Conservation (phyloP, 2,329 filamentous ascomycete species). For the Penicillium sp. region DNA sequence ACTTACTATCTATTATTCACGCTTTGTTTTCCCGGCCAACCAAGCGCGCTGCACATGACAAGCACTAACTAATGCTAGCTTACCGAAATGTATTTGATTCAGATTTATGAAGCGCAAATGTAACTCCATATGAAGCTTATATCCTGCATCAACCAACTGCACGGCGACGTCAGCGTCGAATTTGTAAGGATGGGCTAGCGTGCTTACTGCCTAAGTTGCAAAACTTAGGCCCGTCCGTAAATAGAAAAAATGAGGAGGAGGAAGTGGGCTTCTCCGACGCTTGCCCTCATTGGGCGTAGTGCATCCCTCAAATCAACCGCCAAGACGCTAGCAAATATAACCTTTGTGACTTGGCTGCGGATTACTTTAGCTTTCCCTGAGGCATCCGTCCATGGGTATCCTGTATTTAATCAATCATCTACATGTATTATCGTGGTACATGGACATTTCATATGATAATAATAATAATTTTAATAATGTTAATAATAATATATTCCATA, state of each 20-base stretch:
- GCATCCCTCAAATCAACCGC: not conserved
- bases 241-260: not conserved
- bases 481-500: too few relatives aligned
- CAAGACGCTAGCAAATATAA: not conserved
- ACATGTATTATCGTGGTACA: too few relatives aligned
- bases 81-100: not conserved
- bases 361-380: not conserved
- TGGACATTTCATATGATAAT: too few relatives aligned
- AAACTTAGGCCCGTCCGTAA: not conserved
- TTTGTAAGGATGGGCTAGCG: not conserved
- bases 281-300: not conserved
- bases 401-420: not conserved
- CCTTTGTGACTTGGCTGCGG: not conserved
- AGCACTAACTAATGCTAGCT: too few relatives aligned
- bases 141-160: not conserved
- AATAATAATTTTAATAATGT: too few relatives aligned
- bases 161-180: conserved; percentile 3
- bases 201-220: not conserved
- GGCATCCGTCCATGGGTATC: not conserved
- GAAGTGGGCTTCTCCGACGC: not conserved
- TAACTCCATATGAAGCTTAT: not conserved
- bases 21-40: not conserved
- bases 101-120: not conserved
- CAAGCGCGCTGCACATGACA: not conserved
- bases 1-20: not conserved